phyloP scores from a whole-genome alignment of 305 asterid species.

The Plantago rigida region DNA sequence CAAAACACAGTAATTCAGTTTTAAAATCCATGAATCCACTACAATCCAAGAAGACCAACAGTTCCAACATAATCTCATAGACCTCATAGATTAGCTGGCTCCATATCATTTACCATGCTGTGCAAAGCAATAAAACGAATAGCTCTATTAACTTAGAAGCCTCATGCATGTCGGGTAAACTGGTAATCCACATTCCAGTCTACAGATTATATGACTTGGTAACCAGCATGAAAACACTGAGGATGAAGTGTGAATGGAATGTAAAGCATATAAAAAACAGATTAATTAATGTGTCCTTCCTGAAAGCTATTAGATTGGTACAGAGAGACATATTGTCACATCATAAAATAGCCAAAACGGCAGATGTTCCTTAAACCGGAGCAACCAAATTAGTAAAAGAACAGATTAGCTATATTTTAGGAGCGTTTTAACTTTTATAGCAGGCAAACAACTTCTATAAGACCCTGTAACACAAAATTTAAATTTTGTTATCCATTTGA shows the following conservation, averaged over 20 bases:
- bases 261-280: background rate
- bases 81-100: conserved; percentile 13
- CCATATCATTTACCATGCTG: conserved; percentile 1
- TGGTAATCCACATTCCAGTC: background rate
- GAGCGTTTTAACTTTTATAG: no score
- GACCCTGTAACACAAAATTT: no score
- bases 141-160: no score
- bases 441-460: no score
- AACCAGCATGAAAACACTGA: conserved; percentile 16
- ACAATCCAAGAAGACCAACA: conserved; percentile 4
- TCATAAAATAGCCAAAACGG: conserved; percentile 6
- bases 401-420: no score
- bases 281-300: conserved; percentile 11
- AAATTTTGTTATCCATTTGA: no score
- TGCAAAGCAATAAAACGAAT: conserved; percentile 9
- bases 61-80: conserved; percentile 8
- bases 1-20: conserved; percentile 12
- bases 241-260: conserved; percentile 13
- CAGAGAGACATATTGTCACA: conserved; percentile 10
- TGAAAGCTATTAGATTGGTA: conserved; percentile 6
- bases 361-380: conserved; percentile 5
- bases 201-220: conserved; percentile 9
- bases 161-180: no score
- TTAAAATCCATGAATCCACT: conserved; percentile 14
- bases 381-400: conserved; percentile 1